Evolutionary conservation across 2,329 filamentous ascomycete species (phyloP).

Genomic region (Acrocalymma vagum): DNA sequence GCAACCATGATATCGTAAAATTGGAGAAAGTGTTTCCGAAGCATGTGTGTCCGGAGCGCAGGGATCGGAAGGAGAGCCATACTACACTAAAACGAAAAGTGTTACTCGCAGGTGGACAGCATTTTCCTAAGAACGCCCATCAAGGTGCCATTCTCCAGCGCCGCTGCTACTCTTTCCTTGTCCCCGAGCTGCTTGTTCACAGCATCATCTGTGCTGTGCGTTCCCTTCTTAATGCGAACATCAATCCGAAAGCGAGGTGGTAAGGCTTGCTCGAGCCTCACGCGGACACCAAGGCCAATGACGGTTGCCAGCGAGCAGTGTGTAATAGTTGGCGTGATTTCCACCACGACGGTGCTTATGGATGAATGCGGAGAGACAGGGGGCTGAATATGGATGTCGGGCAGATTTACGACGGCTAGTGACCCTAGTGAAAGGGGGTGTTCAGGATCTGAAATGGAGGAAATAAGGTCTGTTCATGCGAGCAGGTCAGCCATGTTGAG

Average conservation of each 20-base stretch:
- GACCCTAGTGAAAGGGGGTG: slow-evolving; percentile 94
- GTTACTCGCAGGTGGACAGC: slow-evolving; percentile 82
- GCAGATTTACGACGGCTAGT: slow-evolving; percentile 93
- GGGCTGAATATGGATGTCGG: slow-evolving; percentile 83
- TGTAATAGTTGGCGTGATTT: slow-evolving; percentile 95
- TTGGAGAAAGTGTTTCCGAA: no score
- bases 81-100: no score
- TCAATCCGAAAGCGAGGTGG: slow-evolving; percentile 93
- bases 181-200: slow-evolving; percentile 97
- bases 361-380: slow-evolving; percentile 68
- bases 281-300: slow-evolving; percentile 91
- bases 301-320: slow-evolving; percentile 97
- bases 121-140: slow-evolving; percentile 91
- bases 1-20: no score
- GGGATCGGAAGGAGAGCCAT: no score
- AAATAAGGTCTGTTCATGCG: slow-evolving; percentile 79
- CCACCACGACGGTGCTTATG: slow-evolving; percentile 80
- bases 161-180: slow-evolving; percentile 95
- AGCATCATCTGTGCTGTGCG: slow-evolving; percentile 93
- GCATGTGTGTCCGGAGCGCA: no score
- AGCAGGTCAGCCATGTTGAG: slow-evolving; percentile 27
- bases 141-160: slow-evolving; percentile 90
- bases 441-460: slow-evolving; percentile 94
- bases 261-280: slow-evolving; percentile 87
- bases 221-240: slow-evolving; percentile 92